These are phyloP conservation scores for Pythium pyrilobum DNA, from an alignment of 352 stramenopile genomes.

Conservation along the genomic window DNA sequence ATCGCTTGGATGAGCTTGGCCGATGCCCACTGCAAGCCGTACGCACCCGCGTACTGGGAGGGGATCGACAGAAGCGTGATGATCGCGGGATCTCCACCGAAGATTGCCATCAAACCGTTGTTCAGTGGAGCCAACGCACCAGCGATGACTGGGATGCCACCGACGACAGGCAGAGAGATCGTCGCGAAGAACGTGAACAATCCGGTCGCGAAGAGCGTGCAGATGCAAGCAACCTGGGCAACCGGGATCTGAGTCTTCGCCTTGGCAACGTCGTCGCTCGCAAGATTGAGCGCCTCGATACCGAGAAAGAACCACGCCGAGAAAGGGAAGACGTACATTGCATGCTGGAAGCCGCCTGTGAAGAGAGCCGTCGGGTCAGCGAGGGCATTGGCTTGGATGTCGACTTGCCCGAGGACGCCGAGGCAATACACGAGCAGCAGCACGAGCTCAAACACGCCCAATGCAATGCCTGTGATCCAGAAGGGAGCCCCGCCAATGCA, in stretches of 20 bases:
- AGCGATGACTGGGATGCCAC: not conserved
- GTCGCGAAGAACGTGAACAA: constrained; percentile 1
- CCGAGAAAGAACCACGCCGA: constrained; percentile 13
- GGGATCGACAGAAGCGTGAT: constrained; percentile 17
- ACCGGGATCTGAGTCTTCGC: constrained; percentile 3
- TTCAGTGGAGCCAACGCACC: not conserved
- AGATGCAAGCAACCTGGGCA: not conserved
- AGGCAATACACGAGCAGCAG: constrained; percentile 2
- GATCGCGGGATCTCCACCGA: not conserved
- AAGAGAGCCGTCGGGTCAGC: not conserved
- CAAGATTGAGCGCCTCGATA: constrained; percentile 13
- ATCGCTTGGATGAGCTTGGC: constrained; percentile 9
- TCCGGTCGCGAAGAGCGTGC: not conserved
- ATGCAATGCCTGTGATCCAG: not conserved
- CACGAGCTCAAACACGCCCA: not conserved
- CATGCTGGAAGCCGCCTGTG: not conserved
- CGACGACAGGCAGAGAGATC: not conserved
- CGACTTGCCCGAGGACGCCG: not conserved
- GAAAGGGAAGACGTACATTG: constrained; percentile 1
- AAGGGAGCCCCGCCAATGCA: not conserved
- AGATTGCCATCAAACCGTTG: constrained; percentile 8
- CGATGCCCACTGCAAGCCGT: constrained; percentile 7
- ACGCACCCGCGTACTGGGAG: not conserved
- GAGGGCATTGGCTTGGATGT: not conserved
- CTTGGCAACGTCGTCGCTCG: constrained; percentile 2